phyloP scores from a whole-genome alignment of 176 grass and related monocot species.

The Aegilops sharonensis region DNA sequence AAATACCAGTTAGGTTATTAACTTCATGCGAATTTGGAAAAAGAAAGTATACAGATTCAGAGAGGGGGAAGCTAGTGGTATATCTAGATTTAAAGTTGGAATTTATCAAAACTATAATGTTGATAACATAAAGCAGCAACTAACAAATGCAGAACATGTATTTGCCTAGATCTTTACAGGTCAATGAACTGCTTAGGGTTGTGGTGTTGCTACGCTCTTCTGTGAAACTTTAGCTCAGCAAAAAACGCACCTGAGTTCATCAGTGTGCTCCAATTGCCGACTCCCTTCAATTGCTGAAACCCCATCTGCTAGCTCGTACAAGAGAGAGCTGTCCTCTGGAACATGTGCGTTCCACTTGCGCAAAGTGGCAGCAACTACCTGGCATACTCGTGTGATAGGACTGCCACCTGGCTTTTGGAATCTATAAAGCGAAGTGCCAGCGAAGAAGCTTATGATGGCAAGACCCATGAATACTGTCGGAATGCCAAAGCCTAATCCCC shows the following conservation, averaged over 20 bases:
- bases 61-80: too few species aligned
- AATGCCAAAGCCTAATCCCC: constrained; percentile 83
- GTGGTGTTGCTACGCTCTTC: neutral
- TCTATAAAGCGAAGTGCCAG: constrained; percentile 71
- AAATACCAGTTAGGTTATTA: constrained; percentile 1
- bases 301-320: constrained; percentile 74
- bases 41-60: neutral
- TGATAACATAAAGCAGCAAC: neutral
- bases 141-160: neutral
- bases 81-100: neutral
- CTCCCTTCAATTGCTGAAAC: constrained; percentile 84
- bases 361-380: constrained; percentile 73
- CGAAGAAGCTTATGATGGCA: constrained; percentile 86
- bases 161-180: neutral
- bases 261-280: constrained; percentile 70
- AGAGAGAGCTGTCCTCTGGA: constrained; percentile 48
- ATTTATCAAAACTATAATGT: neutral
- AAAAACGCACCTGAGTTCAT: constrained; percentile 54
- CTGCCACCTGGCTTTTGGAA: constrained; percentile 94
- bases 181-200: neutral
- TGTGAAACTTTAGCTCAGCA: too few species aligned
- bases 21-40: neutral
- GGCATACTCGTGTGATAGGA: constrained; percentile 72
- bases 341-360: constrained; percentile 61
- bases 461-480: constrained; percentile 85